A percentile compares a stretch with the other conserved stretches of the same genome.
These are phyloP conservation scores for Trichosanthes cucumerina DNA, from an alignment of 306 rosid species.

Conservation along the genomic window DNA sequence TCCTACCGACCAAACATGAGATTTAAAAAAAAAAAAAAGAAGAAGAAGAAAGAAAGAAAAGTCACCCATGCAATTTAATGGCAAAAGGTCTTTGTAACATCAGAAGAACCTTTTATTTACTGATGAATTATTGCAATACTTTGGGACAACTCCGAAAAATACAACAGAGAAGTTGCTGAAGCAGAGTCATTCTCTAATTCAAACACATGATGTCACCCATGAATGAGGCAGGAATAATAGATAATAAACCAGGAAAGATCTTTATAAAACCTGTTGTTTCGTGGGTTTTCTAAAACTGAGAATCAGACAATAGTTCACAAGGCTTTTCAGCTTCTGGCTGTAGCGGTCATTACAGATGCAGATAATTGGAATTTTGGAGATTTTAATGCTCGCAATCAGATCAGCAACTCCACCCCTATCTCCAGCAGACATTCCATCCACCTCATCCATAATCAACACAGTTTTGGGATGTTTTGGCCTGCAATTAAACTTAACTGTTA, in stretches of 20 bases:
- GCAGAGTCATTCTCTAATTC: background rate
- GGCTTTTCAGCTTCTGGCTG: conserved; percentile 95
- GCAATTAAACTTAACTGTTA: conserved; percentile 23
- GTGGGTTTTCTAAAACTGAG: conserved; percentile 88
- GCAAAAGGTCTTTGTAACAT: background rate
- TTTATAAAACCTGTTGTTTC: conserved; percentile 67
- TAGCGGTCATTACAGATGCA: conserved; percentile 97
- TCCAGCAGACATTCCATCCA: conserved; percentile 99
- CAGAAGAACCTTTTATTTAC: background rate
- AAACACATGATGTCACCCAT: conserved; percentile 5
- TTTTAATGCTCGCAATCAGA: conserved; percentile 87
- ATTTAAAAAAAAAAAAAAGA: background rate
- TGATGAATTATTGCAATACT: background rate
- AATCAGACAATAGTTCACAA: conserved; percentile 83
- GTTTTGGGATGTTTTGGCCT: conserved; percentile 64
- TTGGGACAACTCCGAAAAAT: background rate
- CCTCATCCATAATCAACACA: conserved; percentile 97
- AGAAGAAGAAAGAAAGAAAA: no score
- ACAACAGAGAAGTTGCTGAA: background rate
- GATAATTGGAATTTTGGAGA: conserved; percentile 83
- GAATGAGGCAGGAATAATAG: background rate
- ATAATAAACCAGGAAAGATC: background rate
- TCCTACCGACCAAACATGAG: background rate
- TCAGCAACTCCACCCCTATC: conserved; percentile 98
- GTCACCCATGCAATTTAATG: background rate